Evolutionary conservation across 768 basidiomycete species (phyloP), one percentile per base, ranked within the genome.

Genomic region (Baorangia bicolor): DNA sequence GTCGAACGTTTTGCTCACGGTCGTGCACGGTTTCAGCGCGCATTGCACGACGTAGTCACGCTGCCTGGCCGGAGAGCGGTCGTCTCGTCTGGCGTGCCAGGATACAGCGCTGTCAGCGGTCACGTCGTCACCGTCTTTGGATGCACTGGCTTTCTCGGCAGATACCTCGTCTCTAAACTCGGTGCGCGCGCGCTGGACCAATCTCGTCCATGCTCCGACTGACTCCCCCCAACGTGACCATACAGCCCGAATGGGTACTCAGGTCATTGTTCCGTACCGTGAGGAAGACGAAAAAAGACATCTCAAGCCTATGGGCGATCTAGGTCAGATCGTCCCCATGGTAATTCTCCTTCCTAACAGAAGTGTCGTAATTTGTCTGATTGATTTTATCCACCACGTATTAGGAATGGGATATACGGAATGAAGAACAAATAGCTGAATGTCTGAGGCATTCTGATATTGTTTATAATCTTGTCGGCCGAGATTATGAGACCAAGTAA

Each of bases 41-140:
- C 82, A 56, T 78, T 88, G 71, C 87, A 90, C 69, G 90, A 92
- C 77, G 70, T 90, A 38, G 75, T 81, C 57, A 81, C 81, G 14
- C 75, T 87, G 38, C 84, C 87, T 44, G 69, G 67, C 34, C 69
- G 69, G 54, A 86, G 86, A 63, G 86, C 92, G 37, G 76, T 92
- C 61, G 78, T 95, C 64, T 81, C 86, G 6, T 77, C 84, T 61
- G 95, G 94, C 20, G 81, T 85, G 49, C 86, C 87, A 49, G 94
- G 88, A 58, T 91, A 93, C 67, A 91, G 90, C 66, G 88, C 92
- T 4, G 87, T 88, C 56, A 87, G 88, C 39, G 97, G 96, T 3
- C 94, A 95, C 74, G 83, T 88, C 35, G 96, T 89, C 39, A 99
- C 97, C 16, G 95, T 98, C 47, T 98, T 99, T 79, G 97, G 97